Base-by-base conservation (phyloP, 129 eudicot genomes). In the Chrysanthemum seticuspe region DNA sequence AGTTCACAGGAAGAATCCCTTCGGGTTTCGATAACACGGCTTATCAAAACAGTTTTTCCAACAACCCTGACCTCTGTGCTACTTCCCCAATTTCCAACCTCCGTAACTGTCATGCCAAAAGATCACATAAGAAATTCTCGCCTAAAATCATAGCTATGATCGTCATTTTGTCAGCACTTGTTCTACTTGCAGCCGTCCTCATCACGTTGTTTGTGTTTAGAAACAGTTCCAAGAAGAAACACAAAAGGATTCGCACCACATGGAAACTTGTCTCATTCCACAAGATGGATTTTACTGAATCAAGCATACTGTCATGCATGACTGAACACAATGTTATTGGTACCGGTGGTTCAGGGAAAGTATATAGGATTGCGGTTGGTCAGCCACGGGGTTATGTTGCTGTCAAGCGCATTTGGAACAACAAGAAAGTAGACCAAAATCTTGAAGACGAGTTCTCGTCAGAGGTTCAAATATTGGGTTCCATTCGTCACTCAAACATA, bases 261-360 rank as follows among this genome's bases (percentile, higher is more conserved):
- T 90, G 97, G 94, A 87, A 87, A 52, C 66, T 87, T 16, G 87
- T 89, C 72, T 77, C 97, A 3, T 90, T 90, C 66, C 89, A 87
- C 57, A 87, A 83, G 73, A 16, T 90, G 67, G 86, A 87, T 75
- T 90, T 90, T 72, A 81, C 94, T 0, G 88, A 87, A 73, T 81
- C 51, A 10, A 90, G 81, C 72, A 85, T 90, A 19, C 63, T 85
- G 29, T 70, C 85, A 5, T 74, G 87, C 76, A 81, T 90, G 87
- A 81, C 78, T 0, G 97, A 90, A 50, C 57, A 62, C 48, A 90
- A 87, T 57, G 44, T 87, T 79, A 85, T 90, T 15, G 97, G 96
- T 10, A 74, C 77, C 4, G 94, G 97, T 47, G 97, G 97, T 13
- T 85, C 91, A 18, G 97, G 99, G 12, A 88, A 86, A 68, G 97